These are phyloP conservation scores for Calonectria multiphialidica DNA, from an alignment of 2,329 filamentous ascomycete species.

Conservation along the genomic window DNA sequence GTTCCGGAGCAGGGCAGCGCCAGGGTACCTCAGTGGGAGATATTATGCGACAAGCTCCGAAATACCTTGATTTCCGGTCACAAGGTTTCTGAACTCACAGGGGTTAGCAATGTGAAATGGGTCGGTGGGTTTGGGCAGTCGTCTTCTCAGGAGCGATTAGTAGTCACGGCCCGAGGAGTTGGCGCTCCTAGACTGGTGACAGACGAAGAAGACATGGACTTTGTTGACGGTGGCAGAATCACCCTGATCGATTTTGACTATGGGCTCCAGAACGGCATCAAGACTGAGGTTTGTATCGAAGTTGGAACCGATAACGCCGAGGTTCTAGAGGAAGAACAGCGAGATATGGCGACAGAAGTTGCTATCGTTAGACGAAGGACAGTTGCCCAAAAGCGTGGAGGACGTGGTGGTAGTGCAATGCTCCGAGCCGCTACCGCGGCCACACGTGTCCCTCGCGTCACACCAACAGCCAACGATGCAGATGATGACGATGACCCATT, in stretches of 20 bases:
- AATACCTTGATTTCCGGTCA: slow-evolving; percentile 79
- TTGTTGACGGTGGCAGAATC: slow-evolving; percentile 83
- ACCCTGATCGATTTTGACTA: slow-evolving; percentile 82
- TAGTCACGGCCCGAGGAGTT: slow-evolving; percentile 80
- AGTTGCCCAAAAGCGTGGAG: slow-evolving; percentile 71
- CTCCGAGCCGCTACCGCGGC: slow-evolving; percentile 63
- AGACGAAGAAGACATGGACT: slow-evolving; percentile 79
- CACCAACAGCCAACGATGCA: slow-evolving; percentile 46
- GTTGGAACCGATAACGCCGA: slow-evolving; percentile 79
- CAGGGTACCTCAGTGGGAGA: slow-evolving; percentile 75
- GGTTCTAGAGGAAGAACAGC: slow-evolving; percentile 77
- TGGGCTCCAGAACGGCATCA: slow-evolving; percentile 64
- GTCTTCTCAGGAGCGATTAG: slow-evolving; percentile 67
- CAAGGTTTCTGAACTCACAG: slow-evolving; percentile 73
- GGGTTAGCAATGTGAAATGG: slow-evolving; percentile 79
- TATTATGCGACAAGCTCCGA: slow-evolving; percentile 74
- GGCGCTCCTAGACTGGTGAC: slow-evolving; percentile 67
- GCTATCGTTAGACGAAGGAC: slow-evolving; percentile 83
- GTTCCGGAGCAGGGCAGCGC: slow-evolving; percentile 44
- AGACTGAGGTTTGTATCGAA: slow-evolving; percentile 75
- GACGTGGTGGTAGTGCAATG: slow-evolving; percentile 54
- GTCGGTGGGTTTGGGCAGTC: slow-evolving; percentile 67
- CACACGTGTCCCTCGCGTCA: slow-evolving; percentile 37
- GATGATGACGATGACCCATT: slow-evolving; percentile 67
- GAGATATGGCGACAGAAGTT: slow-evolving; percentile 82